phyloP scores from a whole-genome alignment of 345 rosid genomes.

The Murraya koenigii region DNA sequence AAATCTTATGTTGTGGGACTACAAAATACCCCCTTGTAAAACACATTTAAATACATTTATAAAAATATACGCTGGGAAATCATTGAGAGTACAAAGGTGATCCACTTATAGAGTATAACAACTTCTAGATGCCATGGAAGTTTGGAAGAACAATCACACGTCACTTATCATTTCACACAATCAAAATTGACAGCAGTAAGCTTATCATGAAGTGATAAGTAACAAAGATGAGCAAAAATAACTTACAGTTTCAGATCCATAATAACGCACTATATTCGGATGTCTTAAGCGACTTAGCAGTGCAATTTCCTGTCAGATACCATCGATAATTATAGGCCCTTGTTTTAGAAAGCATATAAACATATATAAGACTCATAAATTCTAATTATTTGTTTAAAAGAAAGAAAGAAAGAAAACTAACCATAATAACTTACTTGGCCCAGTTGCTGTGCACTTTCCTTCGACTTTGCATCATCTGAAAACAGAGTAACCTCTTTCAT shows the following conservation, averaged over 20 bases:
- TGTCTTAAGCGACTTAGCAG: slow-evolving; percentile 65
- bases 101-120: background rate
- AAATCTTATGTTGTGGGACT: background rate
- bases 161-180: background rate
- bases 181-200: background rate
- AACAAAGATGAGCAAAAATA: background rate
- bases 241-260: slow-evolving; percentile 73
- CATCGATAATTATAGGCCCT: background rate
- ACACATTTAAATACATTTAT: background rate
- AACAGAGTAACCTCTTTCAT: slow-evolving; percentile 82
- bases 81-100: background rate
- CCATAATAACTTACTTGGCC: slow-evolving; percentile 46
- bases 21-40: background rate
- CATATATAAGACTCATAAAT: background rate
- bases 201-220: background rate
- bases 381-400: background rate
- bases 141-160: background rate
- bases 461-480: slow-evolving; percentile 80
- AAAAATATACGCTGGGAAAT: background rate
- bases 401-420: background rate
- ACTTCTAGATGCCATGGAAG: background rate
- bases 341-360: background rate
- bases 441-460: slow-evolving; percentile 70
- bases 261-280: slow-evolving; percentile 78
- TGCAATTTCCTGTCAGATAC: slow-evolving; percentile 55